Percentiles rank a stretch among this genome's conserved stretches.
phyloP scores from a whole-genome alignment of 495 filamentous ascomycete genomes.

The Penicillium tannophilum region DNA sequence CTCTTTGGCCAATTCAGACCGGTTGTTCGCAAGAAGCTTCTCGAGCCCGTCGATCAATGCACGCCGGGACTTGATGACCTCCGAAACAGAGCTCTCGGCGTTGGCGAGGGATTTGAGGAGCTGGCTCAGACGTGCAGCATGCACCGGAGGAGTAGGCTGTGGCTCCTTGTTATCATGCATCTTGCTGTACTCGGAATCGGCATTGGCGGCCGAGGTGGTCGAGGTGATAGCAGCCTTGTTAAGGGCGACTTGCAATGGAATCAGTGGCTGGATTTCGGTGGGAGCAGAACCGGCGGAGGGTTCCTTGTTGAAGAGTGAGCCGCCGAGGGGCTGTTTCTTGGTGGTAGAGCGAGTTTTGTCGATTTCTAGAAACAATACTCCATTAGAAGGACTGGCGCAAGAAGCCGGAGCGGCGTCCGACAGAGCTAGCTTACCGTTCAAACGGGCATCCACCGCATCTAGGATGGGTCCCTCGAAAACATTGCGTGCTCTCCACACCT shows the following conservation, averaged over 20 bases:
- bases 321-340: constrained; percentile 67
- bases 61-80: constrained; percentile 83
- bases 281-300: constrained; percentile 59
- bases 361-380: constrained; percentile 57
- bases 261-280: constrained; percentile 72
- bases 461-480: constrained; percentile 85
- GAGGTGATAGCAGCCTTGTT: constrained; percentile 66
- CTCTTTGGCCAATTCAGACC: constrained; percentile 67
- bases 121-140: constrained; percentile 85
- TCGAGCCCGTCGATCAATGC: constrained; percentile 78
- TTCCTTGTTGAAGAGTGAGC: constrained; percentile 64
- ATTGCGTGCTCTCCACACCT: constrained; percentile 85
- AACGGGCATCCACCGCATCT: constrained; percentile 71
- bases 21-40: constrained; percentile 75
- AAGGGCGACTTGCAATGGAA: constrained; percentile 69
- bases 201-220: constrained; percentile 62
- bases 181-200: constrained; percentile 80
- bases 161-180: constrained; percentile 66
- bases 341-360: constrained; percentile 71
- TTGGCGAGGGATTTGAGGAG: constrained; percentile 84
- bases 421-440: constrained; percentile 64
- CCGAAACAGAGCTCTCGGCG: constrained; percentile 88
- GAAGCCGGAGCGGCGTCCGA: background rate
- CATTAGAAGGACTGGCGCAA: constrained; percentile 12
- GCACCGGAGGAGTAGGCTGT: constrained; percentile 77